Base-by-base conservation (phyloP, 768 basidiomycete genomes). In the Sarcodon aspratus region DNA sequence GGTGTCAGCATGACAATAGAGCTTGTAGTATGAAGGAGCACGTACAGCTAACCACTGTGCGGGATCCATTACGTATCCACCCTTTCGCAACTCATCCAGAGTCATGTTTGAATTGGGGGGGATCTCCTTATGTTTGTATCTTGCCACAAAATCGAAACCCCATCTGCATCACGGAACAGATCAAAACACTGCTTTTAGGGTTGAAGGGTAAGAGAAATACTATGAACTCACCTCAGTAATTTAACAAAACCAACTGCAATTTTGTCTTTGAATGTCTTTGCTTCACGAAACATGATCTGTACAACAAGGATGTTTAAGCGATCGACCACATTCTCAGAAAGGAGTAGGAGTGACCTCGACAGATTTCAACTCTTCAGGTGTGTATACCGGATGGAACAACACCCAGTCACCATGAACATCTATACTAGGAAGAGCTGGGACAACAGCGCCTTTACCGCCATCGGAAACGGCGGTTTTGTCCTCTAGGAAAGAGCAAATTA, bases 361-460 rank as follows among this genome's bases (percentile, higher is more conserved):
- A 11, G 85, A 75, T 54, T 68, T 79, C 45, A 90, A 61, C 59
- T 91, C 89, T 35, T 78, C 78, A 13, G 68, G 62, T 6, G 85
- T 78, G 62, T 97, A 97, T 1, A 95, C 92, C 0, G 94, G 94
- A 60, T 95, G 90, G 61, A 92, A 90, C 1, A 96, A 67, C 9
- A 95, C 90, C 90, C 92, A 96, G 57, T 88, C 86, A 2, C 87
- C 87, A 6, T 53, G 59, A 36, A 63, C 36, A 10, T 50, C 37
- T 33, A 17, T 17, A 45, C 15, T 1, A 36, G 69, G 73, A 42
- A 11, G 13, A 42, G 40, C 9, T 42, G 17, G 40, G 9, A 27
- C 13, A 13, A 15, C 11, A 17, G 9, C 40, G 15, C 6, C 5
- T 42, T 9, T 8, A 42, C 13, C 40, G 5, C 7, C 17, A 27